phyloP scores from a whole-genome alignment of 805 yeast species.

The Candida tallmaniae region DNA sequence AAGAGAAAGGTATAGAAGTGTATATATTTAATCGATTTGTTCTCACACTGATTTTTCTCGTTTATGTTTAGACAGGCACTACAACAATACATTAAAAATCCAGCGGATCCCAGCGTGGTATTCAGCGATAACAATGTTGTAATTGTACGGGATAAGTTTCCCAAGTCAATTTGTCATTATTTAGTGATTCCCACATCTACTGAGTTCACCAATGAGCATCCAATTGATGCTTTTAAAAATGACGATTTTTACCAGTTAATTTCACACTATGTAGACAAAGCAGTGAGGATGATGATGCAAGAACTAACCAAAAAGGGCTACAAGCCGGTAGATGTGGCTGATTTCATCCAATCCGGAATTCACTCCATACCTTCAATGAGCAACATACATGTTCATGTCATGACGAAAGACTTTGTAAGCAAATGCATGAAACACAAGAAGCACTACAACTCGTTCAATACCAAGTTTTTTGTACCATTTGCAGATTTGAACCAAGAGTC shows the following conservation, averaged over 20 bases:
- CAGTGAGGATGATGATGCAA: constrained; percentile 26
- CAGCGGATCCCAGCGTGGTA: constrained; percentile 40
- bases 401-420: constrained; percentile 60
- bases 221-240: constrained; percentile 44
- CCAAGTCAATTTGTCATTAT: constrained; percentile 59
- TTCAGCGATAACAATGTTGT: constrained; percentile 49
- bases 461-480: constrained; percentile 58
- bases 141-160: constrained; percentile 56
- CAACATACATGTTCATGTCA: constrained; percentile 70
- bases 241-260: constrained; percentile 26
- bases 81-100: constrained; percentile 43
- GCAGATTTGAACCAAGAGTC: constrained; percentile 28
- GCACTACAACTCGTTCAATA: constrained; percentile 70
- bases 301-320: constrained; percentile 15
- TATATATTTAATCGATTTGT: background rate
- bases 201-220: constrained; percentile 42
- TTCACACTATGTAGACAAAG: constrained; percentile 32
- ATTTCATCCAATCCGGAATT: constrained; percentile 52
- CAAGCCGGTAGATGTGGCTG: constrained; percentile 1
- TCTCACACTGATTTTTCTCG: background rate
- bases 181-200: constrained; percentile 54
- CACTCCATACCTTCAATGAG: constrained; percentile 68
- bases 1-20: constrained; percentile 16
- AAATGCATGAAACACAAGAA: constrained; percentile 50
- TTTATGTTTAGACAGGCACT: constrained; percentile 41